Conservation (phyloP, 352 stramenopile genomes). For the Phytophthora palmivora region DNA sequence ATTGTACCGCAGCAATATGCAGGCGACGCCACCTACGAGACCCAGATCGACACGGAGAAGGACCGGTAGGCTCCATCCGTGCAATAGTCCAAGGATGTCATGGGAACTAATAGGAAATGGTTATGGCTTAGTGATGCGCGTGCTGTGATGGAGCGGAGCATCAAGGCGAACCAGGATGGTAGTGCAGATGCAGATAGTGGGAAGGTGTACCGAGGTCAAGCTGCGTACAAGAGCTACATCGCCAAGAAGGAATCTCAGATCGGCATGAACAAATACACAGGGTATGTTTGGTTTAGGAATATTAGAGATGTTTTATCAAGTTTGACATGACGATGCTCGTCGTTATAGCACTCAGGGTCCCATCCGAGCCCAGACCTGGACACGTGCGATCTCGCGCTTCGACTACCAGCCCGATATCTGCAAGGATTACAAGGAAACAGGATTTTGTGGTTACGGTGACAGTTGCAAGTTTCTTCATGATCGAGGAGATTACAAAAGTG, state of each 20-base stretch:
- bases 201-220: slow-evolving; percentile 85
- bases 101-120: too few species aligned
- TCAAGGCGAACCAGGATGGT: slow-evolving; percentile 75
- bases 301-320: background rate
- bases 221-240: slow-evolving; percentile 90
- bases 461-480: slow-evolving; percentile 99
- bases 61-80: slow-evolving; percentile 48
- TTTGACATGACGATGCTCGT: background rate
- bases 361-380: slow-evolving; percentile 94
- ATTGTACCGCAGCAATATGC: slow-evolving; percentile 83
- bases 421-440: slow-evolving; percentile 99
- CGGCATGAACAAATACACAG: slow-evolving; percentile 91
- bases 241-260: slow-evolving; percentile 89
- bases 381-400: slow-evolving; percentile 95
- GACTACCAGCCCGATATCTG: slow-evolving; percentile 99
- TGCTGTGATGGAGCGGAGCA: slow-evolving; percentile 80
- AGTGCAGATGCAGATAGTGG: slow-evolving; percentile 72
- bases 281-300: slow-evolving; percentile 40
- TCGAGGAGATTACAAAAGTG: slow-evolving; percentile 96
- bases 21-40: slow-evolving; percentile 85
- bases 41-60: slow-evolving; percentile 83
- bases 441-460: slow-evolving; percentile 98
- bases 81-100: too few species aligned
- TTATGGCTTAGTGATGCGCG: slow-evolving; percentile 66
- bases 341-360: slow-evolving; percentile 89